Conservation (phyloP, 2,329 filamentous ascomycete genomes). For the Sporothrix brunneoviolacea region DNA sequence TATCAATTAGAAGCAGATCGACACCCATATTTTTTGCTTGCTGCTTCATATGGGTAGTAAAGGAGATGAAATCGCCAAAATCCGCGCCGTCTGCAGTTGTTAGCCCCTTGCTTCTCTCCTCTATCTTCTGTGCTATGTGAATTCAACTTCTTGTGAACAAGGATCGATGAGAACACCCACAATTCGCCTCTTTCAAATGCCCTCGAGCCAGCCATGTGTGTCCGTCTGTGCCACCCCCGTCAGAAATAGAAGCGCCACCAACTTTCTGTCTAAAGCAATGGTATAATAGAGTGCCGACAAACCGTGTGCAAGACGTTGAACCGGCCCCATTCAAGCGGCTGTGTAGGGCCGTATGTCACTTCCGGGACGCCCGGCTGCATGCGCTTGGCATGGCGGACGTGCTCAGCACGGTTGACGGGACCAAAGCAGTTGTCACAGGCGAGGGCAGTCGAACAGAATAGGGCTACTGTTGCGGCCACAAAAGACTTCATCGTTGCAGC, state of each 20-base stretch:
- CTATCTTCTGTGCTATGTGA: too few species aligned
- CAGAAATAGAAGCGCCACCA: too few species aligned
- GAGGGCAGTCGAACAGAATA: conserved; percentile 19
- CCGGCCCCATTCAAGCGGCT: conserved; percentile 53
- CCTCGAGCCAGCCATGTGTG: conserved; percentile 55
- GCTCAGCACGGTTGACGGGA: conserved; percentile 30
- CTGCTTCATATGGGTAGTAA: conserved; percentile 52
- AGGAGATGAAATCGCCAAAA: conserved; percentile 59
- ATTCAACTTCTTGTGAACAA: too few species aligned
- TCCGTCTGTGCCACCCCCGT: conserved; percentile 49
- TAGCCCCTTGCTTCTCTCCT: too few species aligned
- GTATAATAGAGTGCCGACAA: too few species aligned
- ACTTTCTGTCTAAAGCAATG: too few species aligned
- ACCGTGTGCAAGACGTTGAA: conserved; percentile 55
- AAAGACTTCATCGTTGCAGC: conserved; percentile 6
- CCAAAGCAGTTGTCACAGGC: conserved; percentile 39
- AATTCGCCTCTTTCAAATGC: conserved; percentile 57
- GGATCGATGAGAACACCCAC: too few species aligned
- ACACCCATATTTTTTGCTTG: conserved; percentile 50
- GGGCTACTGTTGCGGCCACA: not conserved
- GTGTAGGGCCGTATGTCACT: conserved; percentile 37
- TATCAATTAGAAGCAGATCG: conserved; percentile 55
- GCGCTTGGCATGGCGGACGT: conserved; percentile 40
- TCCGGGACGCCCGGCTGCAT: conserved; percentile 41
- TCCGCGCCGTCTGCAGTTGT: conserved; percentile 46